These are phyloP conservation scores for Zostera marina DNA, from an alignment of 116 monocot species.

Conservation along the genomic window DNA sequence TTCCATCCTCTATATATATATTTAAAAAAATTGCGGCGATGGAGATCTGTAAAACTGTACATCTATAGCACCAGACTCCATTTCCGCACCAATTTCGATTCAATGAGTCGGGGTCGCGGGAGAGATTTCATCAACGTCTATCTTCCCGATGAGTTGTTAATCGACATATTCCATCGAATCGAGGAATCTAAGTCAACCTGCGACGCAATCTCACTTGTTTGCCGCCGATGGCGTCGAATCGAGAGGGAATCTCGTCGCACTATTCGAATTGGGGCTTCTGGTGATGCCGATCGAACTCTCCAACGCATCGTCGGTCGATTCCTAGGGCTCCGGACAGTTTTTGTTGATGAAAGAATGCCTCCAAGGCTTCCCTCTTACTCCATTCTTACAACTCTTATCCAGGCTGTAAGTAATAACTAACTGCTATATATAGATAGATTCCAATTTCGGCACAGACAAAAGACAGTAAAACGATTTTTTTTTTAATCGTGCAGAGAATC, in stretches of 20 bases:
- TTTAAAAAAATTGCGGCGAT: too few species aligned
- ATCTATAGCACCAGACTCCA: too few species aligned
- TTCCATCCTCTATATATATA: too few species aligned
- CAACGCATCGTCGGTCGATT: slow-evolving; percentile 28
- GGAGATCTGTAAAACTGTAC: too few species aligned
- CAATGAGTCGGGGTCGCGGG: too few species aligned
- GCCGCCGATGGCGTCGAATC: slow-evolving; percentile 43
- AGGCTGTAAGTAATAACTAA: background rate
- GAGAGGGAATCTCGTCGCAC: slow-evolving; percentile 43
- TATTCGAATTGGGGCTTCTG: slow-evolving; percentile 37
- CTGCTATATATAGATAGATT: too few species aligned
- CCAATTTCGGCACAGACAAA: too few species aligned
- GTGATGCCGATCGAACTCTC: slow-evolving; percentile 25
- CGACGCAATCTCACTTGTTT: slow-evolving; percentile 72
- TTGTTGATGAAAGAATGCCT: slow-evolving; percentile 51
- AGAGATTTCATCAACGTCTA: too few species aligned
- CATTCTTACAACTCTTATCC: background rate
- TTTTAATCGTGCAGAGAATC: slow-evolving; percentile 10
- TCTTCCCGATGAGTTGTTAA: too few species aligned
- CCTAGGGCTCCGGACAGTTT: slow-evolving; percentile 27
- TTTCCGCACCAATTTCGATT: too few species aligned
- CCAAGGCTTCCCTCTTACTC: background rate
- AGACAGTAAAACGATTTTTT: too few species aligned
- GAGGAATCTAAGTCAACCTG: slow-evolving; percentile 37
- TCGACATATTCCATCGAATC: slow-evolving; percentile 17